Percentiles rank a stretch among this genome's conserved stretches.
These are phyloP conservation scores for Stephanodiscus triporus DNA, from an alignment of 108 stramenopile genomes.

Conservation along the genomic window DNA sequence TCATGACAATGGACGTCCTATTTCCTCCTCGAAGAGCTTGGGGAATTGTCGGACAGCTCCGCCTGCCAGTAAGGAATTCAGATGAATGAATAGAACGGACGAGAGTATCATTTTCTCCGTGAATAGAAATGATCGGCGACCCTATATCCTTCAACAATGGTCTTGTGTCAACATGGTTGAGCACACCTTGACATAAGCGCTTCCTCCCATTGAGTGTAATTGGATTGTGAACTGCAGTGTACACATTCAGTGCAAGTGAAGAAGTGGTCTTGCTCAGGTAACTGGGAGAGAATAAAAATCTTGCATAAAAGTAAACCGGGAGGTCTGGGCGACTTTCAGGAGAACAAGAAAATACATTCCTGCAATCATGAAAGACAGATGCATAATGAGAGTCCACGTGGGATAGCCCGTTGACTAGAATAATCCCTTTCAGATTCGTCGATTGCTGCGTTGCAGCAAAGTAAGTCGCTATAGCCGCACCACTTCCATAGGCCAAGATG, in stretches of 20 bases:
- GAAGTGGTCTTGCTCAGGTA: constrained; percentile 83
- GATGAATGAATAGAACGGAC: constrained; percentile 78
- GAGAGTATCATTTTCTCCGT: constrained; percentile 74
- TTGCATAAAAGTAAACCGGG: constrained; percentile 87
- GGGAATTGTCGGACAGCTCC: constrained; percentile 56
- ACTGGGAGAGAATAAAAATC: constrained; percentile 79
- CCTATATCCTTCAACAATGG: constrained; percentile 56
- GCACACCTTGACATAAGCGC: constrained; percentile 74
- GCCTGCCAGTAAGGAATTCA: constrained; percentile 63
- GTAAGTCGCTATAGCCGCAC: constrained; percentile 73
- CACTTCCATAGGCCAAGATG: constrained; percentile 79
- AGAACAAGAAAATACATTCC: constrained; percentile 81
- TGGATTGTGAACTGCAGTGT: constrained; percentile 89
- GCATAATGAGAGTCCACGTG: constrained; percentile 86
- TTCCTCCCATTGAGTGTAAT: constrained; percentile 78
- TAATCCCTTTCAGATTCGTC: constrained; percentile 63
- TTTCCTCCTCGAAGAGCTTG: constrained; percentile 60
- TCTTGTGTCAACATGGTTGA: constrained; percentile 74
- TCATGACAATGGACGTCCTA: constrained; percentile 75
- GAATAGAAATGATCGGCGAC: constrained; percentile 70
- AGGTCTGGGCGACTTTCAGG: constrained; percentile 86
- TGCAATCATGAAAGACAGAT: constrained; percentile 87
- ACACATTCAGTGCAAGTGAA: constrained; percentile 85
- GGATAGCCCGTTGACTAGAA: constrained; percentile 74
- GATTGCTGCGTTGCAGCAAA: constrained; percentile 59